Evolutionary conservation across 768 basidiomycete genomes (phyloP), one percentile per base, ranked within the genome.

Genomic region (Russula griseocarnosa): DNA sequence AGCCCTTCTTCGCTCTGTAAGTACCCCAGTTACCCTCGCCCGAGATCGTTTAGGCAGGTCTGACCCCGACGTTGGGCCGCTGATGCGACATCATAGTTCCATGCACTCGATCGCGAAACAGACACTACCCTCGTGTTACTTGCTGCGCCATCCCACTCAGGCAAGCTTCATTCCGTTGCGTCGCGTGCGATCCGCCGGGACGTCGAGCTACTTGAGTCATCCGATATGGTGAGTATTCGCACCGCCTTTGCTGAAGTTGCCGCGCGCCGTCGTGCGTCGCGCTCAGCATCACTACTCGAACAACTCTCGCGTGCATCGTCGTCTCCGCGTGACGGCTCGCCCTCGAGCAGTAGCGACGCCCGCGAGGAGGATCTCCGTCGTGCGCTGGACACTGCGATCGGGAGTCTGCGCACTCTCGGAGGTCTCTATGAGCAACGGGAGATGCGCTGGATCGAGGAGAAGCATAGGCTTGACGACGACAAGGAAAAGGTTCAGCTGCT

Each of bases 81-180:
- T 47, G 66, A 38, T 65, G 32, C 38, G 47, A 11, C 58, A 54
- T 58, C 56, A n/a, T 67, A 92, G 90, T 87, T 92, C 79, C 86
- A 89, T 75, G 80, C 80, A 36, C 75, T 92, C 34, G 90, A 92
- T 74, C 81, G 88, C 50, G 87, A 91, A 73, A 92, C 90, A 4
- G 90, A 92, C 67, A 80, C 89, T 11, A 91, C 88, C 0, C 80
- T 92, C 77, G 74, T 92, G 28, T 74, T 92, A 0, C 75, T 92
- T 28, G 89, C 89, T 5, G 82, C 89, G 0, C 90, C 90, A 0
- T 84, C 88, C 2, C 89, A 92, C 70, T 79, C 85, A 14, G 84
- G 82, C 18, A 87, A 86, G 68, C 70, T 88, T 7, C 82, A 88
- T 66, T 72, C 82, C 3, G 72, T 89, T 28, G 83, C 81, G 3